Percentiles rank a stretch among this genome's conserved stretches.
Conservation (phyloP, 257 asterid genomes). For the Lantana camara region DNA sequence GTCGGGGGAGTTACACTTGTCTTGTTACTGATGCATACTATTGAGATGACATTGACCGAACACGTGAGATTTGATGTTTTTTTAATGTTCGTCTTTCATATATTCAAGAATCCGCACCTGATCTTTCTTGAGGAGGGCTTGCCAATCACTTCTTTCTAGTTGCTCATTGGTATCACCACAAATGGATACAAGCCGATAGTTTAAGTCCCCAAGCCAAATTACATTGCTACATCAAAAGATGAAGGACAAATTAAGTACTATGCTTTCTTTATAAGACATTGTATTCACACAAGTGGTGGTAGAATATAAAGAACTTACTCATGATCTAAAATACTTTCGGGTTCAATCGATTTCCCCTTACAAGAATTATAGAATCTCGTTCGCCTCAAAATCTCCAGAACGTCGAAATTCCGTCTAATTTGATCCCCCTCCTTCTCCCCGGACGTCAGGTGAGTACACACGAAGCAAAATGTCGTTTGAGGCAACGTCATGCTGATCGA, state of each 20-base stretch:
- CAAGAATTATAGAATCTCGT: constrained; percentile 49
- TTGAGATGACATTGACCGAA: too few relatives aligned
- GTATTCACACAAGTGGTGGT: too few relatives aligned
- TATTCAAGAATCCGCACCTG: constrained; percentile 44
- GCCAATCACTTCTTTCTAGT: constrained; percentile 66
- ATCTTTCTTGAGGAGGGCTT: constrained; percentile 66
- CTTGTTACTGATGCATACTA: too few relatives aligned
- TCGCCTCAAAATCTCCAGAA: constrained; percentile 56
- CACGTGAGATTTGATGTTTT: too few relatives aligned
- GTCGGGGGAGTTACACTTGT: too few relatives aligned
- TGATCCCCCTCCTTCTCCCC: constrained; percentile 81
- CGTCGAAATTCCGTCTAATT: constrained; percentile 61
- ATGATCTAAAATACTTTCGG: constrained; percentile 57
- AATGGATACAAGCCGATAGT: constrained; percentile 62
- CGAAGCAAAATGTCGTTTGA: constrained; percentile 61
- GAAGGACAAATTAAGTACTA: background rate
- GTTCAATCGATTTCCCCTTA: constrained; percentile 36
- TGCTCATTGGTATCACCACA: constrained; percentile 43
- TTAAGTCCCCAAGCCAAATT: constrained; percentile 93
- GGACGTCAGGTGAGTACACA: constrained; percentile 77
- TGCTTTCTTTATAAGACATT: too few relatives aligned
- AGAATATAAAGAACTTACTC: constrained; percentile 47
- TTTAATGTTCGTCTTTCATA: background rate
- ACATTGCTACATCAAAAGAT: constrained; percentile 50
- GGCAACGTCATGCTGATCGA: constrained; percentile 73